A percentile compares a stretch with the other conserved stretches of the same genome.
phyloP scores from a whole-genome alignment of 768 basidiomycete genomes.

The Gelatoporia subvermispora region DNA sequence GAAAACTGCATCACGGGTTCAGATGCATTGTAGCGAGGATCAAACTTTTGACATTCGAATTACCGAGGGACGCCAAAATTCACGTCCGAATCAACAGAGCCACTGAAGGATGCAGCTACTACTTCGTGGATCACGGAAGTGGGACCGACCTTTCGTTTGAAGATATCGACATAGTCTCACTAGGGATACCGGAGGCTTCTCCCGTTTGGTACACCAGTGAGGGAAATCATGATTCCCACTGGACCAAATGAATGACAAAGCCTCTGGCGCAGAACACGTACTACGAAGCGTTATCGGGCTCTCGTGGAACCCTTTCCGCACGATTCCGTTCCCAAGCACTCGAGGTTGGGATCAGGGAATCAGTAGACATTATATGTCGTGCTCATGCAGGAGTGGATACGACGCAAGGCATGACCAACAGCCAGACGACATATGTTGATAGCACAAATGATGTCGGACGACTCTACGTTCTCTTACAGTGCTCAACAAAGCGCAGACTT shows the following conservation, averaged over 20 bases:
- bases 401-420: background rate
- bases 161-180: constrained; percentile 5
- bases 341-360: constrained; percentile 9
- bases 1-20: constrained; percentile 18
- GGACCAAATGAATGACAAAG: background rate
- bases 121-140: constrained; percentile 17
- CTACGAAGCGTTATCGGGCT: constrained; percentile 23
- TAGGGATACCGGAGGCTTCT: constrained; percentile 4
- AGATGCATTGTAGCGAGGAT: constrained; percentile 1
- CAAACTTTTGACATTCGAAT: background rate
- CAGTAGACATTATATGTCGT: constrained; percentile 16
- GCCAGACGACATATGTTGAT: background rate
- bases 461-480: constrained; percentile 21
- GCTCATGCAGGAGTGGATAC: constrained; percentile 13
- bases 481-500: constrained; percentile 17
- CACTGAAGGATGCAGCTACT: constrained; percentile 13
- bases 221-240: background rate
- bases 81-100: constrained; percentile 5
- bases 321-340: constrained; percentile 5
- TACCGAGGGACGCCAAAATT: constrained; percentile 1
- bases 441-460: constrained; percentile 21
- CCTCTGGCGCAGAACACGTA: constrained; percentile 2
- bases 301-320: constrained; percentile 25
- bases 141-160: constrained; percentile 19
- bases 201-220: constrained; percentile 9